Evolutionary conservation across 768 basidiomycete genomes (phyloP), one percentile per base, ranked within the genome.

Genomic region (Auriscalpium vulgare): DNA sequence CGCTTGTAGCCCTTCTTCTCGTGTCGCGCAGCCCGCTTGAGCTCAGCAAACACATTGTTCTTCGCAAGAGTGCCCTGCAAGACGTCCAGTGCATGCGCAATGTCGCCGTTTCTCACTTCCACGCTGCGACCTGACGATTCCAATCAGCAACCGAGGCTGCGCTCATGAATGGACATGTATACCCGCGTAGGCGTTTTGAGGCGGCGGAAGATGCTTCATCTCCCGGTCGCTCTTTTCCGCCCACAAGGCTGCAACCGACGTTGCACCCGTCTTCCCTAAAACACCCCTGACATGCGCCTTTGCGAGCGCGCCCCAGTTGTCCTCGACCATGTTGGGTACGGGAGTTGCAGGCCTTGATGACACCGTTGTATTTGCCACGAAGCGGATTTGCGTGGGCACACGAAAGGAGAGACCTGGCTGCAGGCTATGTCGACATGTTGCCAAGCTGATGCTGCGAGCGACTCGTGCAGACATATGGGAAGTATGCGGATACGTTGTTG

Each of bases 1-100:
- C 88, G 81, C 69, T 89, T 91, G 57, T 76, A 80, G 37, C 91
- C 89, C 71, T 83, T 86, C 75, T 91, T 89, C 70, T 91, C 91
- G 68, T 92, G 90, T 60, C 91, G 76, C 56, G 78, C 73, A 46
- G 74, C 66, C 63, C 74, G 61, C 51, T 73, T 72, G 46, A 83
- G 68, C 59, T 83, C 81, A 37, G 63, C 62, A 11, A 73, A 67
- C 13, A 91, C 81, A 56, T 68, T 76, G 64, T 91, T 91, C 36
- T 72, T 72, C 48, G 61, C 57, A 38, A 91, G 71, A 52, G 81
- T 79, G 17, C 51, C 58, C 51, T 81, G 76, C 19, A 91, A 75
- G 34, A 66, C 72, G 54, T 60, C 68, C 61, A 81, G 81, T 3
- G 85, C 78, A 2, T 66, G 63, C 2, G 68, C 72, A 16, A 88